Evolutionary conservation across 768 basidiomycete genomes (phyloP).

Genomic region (Lenzites betulinus): DNA sequence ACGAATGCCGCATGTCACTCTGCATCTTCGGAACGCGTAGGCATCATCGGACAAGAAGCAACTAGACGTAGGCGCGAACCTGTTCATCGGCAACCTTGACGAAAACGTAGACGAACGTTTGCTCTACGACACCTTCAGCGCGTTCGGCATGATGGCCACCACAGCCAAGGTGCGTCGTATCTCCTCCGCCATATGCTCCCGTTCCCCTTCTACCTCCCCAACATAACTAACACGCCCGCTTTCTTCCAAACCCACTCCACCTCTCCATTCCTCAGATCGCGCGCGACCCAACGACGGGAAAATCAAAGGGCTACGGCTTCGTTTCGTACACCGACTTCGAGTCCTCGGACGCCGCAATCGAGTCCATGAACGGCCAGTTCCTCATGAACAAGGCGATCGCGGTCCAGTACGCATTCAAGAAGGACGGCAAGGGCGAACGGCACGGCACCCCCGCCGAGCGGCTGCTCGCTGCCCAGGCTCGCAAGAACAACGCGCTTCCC

Average conservation of each 20-base stretch:
- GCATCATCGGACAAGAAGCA: slow-evolving; percentile 98
- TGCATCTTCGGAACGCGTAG: slow-evolving; percentile 42
- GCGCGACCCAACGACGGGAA: slow-evolving; percentile 79
- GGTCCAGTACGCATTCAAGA: slow-evolving; percentile 99
- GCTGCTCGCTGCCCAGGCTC: slow-evolving; percentile 90
- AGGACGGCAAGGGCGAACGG: slow-evolving; percentile 97
- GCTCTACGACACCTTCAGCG: slow-evolving; percentile 93
- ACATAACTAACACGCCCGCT: neutral
- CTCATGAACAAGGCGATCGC: slow-evolving; percentile 98
- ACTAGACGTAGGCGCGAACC: slow-evolving; percentile 95
- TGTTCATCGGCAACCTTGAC: slow-evolving; percentile 95
- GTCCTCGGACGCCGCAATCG: slow-evolving; percentile 92
- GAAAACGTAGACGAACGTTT: slow-evolving; percentile 93
- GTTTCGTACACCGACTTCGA: slow-evolving; percentile 98
- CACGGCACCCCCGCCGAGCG: slow-evolving; percentile 98
- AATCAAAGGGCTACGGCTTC: slow-evolving; percentile 97
- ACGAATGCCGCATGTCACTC: neutral
- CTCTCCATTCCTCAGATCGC: slow-evolving; percentile 63
- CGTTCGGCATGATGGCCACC: slow-evolving; percentile 91
- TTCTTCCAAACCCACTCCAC: slow-evolving; percentile 10
- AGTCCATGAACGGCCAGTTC: slow-evolving; percentile 97
- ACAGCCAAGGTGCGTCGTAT: slow-evolving; percentile 72
- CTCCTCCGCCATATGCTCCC: slow-evolving; percentile 11
- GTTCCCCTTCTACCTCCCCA: slow-evolving; percentile 3
- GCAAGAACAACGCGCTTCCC: slow-evolving; percentile 91